Evolutionary conservation across 495 filamentous ascomycete species (phyloP), one percentile per base, ranked within the genome.

Genomic region (Hyaloscypha bicolor): DNA sequence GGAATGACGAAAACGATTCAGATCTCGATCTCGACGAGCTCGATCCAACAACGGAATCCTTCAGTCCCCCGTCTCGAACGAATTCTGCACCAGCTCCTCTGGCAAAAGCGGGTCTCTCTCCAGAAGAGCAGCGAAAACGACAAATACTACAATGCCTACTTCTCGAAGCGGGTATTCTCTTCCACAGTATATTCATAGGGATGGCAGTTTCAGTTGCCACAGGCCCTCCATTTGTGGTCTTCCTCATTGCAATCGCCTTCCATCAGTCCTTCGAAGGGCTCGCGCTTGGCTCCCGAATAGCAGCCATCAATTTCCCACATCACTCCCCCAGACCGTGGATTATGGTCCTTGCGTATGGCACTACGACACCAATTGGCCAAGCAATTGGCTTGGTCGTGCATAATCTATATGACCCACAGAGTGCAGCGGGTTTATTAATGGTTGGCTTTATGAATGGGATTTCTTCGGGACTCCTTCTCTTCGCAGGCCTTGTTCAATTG

Each of bases 371-470:
- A 2, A 79, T 96, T 45, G 94, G 94, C 14, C 94, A 98, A 74
- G 93, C 93, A 3, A 90, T 97, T 59, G 94, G 94, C 0, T 79
- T 98, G 9, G 79, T 88, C 25, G 83, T 96, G 21, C 93, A 96
- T 75, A 88, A 86, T 33, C 78, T 96, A 31, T 98, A 97, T 75
- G 91, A 95, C 69, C 94, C 94, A 22, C 82, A 83, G 39, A 92
- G 89, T 71, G 84, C 93, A 68, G 89, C 90, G 0, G 94, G 94
- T 0, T 76, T 98, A 63, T 81, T 97, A 33, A 93, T 93, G 87
- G 94, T 97, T 3, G 94, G 94, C 19, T 85, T 93, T 71, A 97
- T 93, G 82, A 98, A 98, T 72, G 93, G 91, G 35, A 91, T 98
- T 66, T 93, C 89, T 31, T 90, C 88, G 71, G 94, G 94, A 0